These are phyloP conservation scores for Pyrenophora tritici-repentis DNA, from an alignment of 2,329 filamentous ascomycete genomes.

Conservation along the genomic window DNA sequence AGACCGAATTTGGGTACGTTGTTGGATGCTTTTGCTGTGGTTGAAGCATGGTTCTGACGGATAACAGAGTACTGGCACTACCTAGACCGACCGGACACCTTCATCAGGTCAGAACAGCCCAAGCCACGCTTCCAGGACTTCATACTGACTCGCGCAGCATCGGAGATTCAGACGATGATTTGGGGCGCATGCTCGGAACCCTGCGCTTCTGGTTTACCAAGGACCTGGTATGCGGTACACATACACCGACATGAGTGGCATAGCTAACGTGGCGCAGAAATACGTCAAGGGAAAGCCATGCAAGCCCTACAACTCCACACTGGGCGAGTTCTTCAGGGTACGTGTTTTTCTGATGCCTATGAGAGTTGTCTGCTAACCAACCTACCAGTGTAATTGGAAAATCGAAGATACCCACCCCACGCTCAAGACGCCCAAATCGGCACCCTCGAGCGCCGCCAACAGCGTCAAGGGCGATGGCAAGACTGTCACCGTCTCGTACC, in stretches of 20 bases:
- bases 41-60: conserved; percentile 26
- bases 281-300: conserved; percentile 98
- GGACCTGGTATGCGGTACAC: conserved; percentile 66
- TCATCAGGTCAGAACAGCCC: conserved; percentile 61
- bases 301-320: conserved; percentile 97
- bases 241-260: background rate
- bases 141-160: conserved; percentile 59
- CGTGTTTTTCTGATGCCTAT: conserved; percentile 30
- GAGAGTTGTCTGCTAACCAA: conserved; percentile 19
- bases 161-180: conserved; percentile 86
- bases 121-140: background rate
- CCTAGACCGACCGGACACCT: conserved; percentile 90
- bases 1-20: conserved; percentile 80
- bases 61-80: conserved; percentile 94
- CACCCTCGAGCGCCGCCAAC: conserved; percentile 41
- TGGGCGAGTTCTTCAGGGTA: conserved; percentile 97
- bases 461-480: conserved; percentile 49
- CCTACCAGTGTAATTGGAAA: conserved; percentile 85
- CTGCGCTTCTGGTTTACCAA: conserved; percentile 99
- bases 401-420: conserved; percentile 76
- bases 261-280: conserved; percentile 63
- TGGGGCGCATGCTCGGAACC: conserved; percentile 94
- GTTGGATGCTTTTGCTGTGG: background rate
- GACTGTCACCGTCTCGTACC: conserved; percentile 81
- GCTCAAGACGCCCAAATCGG: conserved; percentile 55